These are phyloP conservation scores for Xylaria sp. DNA, from an alignment of 2,329 filamentous ascomycete genomes.

Conservation along the genomic window DNA sequence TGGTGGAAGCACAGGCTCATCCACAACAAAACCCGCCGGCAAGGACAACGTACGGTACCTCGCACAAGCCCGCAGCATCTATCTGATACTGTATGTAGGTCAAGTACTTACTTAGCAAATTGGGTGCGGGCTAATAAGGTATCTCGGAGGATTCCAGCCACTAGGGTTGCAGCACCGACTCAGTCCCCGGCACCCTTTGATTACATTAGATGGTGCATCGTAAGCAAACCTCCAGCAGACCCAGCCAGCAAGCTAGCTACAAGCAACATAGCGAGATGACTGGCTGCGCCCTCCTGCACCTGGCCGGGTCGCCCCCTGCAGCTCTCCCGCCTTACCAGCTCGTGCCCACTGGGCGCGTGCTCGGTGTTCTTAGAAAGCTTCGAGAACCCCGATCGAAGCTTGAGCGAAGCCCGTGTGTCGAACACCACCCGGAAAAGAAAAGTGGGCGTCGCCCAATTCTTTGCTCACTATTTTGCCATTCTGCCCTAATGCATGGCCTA, in stretches of 20 bases:
- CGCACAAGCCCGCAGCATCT: not conserved
- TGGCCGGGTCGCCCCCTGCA: constrained; percentile 42
- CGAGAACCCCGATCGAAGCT: constrained; percentile 51
- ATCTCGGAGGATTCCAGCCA: constrained; percentile 47
- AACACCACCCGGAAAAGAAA: constrained; percentile 40
- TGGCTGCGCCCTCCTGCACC: constrained; percentile 41
- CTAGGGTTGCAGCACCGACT: constrained; percentile 41
- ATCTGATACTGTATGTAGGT: not conserved
- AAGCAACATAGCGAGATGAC: constrained; percentile 38
- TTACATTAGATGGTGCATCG: constrained; percentile 44
- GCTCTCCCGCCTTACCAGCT: constrained; percentile 44
- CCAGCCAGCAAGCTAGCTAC: constrained; percentile 34
- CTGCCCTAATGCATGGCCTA: constrained; percentile 14
- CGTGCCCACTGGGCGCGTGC: constrained; percentile 39
- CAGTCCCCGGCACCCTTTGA: constrained; percentile 44
- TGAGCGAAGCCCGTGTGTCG: constrained; percentile 38
- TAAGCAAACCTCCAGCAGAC: constrained; percentile 43
- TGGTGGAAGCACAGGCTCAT: too few species aligned
- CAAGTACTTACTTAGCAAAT: constrained; percentile 9
- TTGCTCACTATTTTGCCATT: constrained; percentile 17
- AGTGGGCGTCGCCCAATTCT: constrained; percentile 35
- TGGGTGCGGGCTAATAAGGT: constrained; percentile 31
- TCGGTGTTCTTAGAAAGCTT: constrained; percentile 45
- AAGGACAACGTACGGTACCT: too few species aligned
- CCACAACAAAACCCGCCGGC: too few species aligned